phyloP scores from a whole-genome alignment of 2,329 filamentous ascomycete species.

The Epichloe typhina region DNA sequence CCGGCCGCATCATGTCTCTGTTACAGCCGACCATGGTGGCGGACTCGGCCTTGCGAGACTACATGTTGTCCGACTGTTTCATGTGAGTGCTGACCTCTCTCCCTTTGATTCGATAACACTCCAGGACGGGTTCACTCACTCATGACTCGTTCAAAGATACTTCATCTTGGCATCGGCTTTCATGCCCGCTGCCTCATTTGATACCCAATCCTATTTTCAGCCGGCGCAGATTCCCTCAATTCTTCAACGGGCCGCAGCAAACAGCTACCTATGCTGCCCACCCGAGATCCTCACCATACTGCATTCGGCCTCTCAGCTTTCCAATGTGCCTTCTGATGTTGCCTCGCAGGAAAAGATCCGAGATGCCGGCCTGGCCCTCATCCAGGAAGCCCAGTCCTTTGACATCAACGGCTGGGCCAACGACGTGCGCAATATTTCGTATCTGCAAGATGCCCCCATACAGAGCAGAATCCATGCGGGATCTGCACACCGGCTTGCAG shows the following conservation, averaged over 20 bases:
- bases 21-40: conserved; percentile 21
- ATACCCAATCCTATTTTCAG: conserved; percentile 21
- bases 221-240: conserved; percentile 24
- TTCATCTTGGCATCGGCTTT: conserved; percentile 34
- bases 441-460: conserved; percentile 21
- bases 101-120: background rate
- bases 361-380: conserved; percentile 18
- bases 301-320: conserved; percentile 28
- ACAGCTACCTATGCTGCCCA: conserved; percentile 34
- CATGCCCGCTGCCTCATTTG: conserved; percentile 18
- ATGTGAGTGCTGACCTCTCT: conserved; percentile 19
- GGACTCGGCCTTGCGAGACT: conserved; percentile 26
- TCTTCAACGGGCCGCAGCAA: conserved; percentile 26
- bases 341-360: conserved; percentile 18
- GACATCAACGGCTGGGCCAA: conserved; percentile 29
- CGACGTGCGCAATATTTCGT: conserved; percentile 20
- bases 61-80: conserved; percentile 35
- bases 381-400: conserved; percentile 25
- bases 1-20: conserved; percentile 28
- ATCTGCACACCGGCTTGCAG: conserved; percentile 28
- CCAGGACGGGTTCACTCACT: background rate
- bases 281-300: conserved; percentile 31
- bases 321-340: conserved; percentile 15
- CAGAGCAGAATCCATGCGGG: conserved; percentile 27
- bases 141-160: conserved; percentile 18